Conservation (phyloP, 1,284 basidiomycete species). For the Boletus semigastroideus region DNA sequence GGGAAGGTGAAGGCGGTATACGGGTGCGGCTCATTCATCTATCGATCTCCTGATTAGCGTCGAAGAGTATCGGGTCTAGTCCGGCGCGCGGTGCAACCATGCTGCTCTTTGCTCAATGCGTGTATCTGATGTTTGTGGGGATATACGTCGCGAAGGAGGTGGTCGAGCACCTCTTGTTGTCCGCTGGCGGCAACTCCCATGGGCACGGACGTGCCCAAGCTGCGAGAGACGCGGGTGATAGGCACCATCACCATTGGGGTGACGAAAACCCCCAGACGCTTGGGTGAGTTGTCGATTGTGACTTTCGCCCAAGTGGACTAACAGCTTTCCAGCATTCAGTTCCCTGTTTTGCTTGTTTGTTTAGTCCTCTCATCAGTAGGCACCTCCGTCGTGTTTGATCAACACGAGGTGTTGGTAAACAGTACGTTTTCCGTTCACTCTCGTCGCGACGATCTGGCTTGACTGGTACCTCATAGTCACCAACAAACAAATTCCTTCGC, state of each 20-base stretch:
- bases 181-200: constrained; percentile 40
- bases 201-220: constrained; percentile 22
- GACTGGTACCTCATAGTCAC: constrained; percentile 24
- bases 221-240: constrained; percentile 36
- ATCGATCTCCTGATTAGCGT: background rate
- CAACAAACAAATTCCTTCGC: constrained; percentile 30
- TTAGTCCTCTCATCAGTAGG: constrained; percentile 56
- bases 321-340: constrained; percentile 52
- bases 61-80: constrained; percentile 39
- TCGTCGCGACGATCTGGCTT: background rate
- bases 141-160: constrained; percentile 95
- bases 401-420: constrained; percentile 33
- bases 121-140: constrained; percentile 88
- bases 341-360: constrained; percentile 63
- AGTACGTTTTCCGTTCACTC: constrained; percentile 19
- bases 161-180: constrained; percentile 78
- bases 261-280: constrained; percentile 42
- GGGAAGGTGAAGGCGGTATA: too few relatives aligned
- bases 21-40: background rate
- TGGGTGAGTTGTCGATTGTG: constrained; percentile 36
- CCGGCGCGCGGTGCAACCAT: constrained; percentile 75
- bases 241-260: constrained; percentile 62
- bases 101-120: constrained; percentile 81
- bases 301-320: constrained; percentile 1
- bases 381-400: constrained; percentile 29